Base-by-base conservation (phyloP, 257 asterid species). In the Paulownia fortunei region DNA sequence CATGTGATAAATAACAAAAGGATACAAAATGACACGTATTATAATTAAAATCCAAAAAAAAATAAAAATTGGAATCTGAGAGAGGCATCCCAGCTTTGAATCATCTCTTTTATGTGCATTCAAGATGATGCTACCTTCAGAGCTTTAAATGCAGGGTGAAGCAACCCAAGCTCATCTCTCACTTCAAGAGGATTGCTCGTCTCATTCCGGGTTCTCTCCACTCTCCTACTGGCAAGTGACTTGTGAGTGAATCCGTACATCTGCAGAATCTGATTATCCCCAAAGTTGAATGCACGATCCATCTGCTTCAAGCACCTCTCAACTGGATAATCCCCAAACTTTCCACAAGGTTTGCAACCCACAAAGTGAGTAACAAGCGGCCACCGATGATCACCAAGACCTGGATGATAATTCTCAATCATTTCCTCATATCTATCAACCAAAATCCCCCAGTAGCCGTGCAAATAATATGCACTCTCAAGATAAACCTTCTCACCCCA, bases 331-430 rank as follows among this genome's bases (percentile, higher is more conserved):
- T 94, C 99, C 72, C 97, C 96, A 19, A 92, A 89, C 66, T 92
- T 94, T 24, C 89, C 96, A 82, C 99, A 95, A 52, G 99, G 99
- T 85, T 95, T 95, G 79, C 99, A 95, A 27, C 99, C 99, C 85
- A 95, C 99, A 83, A 95, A 95, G 82, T 95, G 99, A 76, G 99
- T 95, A 36, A 95, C 97, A 16, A 95, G 88, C 4, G 99, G 99
- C 99, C 99, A 95, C 49, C 99, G 76, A 27, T 91, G 93, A 77
- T 95, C 99, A 0, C 99, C 99, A 21, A 87, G 74, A 0, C 99
- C 99, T 0, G 99, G 99, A 64, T 88, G 98, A 49, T 83, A 93
- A 79, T 82, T 95, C 89, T 95, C 97, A 2, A 95, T 91, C 98
- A 92, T 91, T 58, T 95, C 97, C 89, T 95, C 99, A 3, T 91